Percentiles rank a stretch among this genome's conserved stretches.
Evolutionary conservation across 495 filamentous ascomycete genomes (phyloP).

Genomic region (Alectoria sarmentosa): DNA sequence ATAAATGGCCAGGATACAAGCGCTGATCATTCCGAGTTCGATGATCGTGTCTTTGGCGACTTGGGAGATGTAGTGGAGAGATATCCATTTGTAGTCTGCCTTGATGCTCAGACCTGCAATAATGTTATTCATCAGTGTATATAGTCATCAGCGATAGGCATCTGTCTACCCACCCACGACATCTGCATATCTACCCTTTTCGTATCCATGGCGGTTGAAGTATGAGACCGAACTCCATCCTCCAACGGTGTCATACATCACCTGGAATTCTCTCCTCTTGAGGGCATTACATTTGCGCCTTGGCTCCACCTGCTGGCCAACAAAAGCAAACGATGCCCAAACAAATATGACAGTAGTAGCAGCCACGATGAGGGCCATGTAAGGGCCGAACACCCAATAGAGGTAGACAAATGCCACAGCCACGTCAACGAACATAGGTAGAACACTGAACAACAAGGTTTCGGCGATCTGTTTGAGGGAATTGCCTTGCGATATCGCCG

Average conservation of each 20-base stretch:
- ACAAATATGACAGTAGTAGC: slow-evolving; percentile 56
- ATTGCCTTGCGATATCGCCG: slow-evolving; percentile 57
- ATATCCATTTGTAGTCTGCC: background rate
- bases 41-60: slow-evolving; percentile 54
- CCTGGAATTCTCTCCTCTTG: slow-evolving; percentile 46
- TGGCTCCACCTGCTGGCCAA: slow-evolving; percentile 30
- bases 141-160: background rate
- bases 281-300: slow-evolving; percentile 3
- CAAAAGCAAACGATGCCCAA: slow-evolving; percentile 51
- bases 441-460: slow-evolving; percentile 56
- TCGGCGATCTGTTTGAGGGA: slow-evolving; percentile 59
- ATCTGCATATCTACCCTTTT: slow-evolving; percentile 51
- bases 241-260: slow-evolving; percentile 56
- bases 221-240: slow-evolving; percentile 62
- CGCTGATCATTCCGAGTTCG: slow-evolving; percentile 53
- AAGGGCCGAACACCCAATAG: slow-evolving; percentile 58
- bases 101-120: background rate
- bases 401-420: slow-evolving; percentile 61
- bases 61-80: background rate
- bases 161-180: slow-evolving; percentile 24
- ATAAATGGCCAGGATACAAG: slow-evolving; percentile 61
- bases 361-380: slow-evolving; percentile 64
- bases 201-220: slow-evolving; percentile 64
- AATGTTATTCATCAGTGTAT: background rate
- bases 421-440: slow-evolving; percentile 68